phyloP scores from a whole-genome alignment of 2,329 filamentous ascomycete genomes.

The Apiospora arundinis region DNA sequence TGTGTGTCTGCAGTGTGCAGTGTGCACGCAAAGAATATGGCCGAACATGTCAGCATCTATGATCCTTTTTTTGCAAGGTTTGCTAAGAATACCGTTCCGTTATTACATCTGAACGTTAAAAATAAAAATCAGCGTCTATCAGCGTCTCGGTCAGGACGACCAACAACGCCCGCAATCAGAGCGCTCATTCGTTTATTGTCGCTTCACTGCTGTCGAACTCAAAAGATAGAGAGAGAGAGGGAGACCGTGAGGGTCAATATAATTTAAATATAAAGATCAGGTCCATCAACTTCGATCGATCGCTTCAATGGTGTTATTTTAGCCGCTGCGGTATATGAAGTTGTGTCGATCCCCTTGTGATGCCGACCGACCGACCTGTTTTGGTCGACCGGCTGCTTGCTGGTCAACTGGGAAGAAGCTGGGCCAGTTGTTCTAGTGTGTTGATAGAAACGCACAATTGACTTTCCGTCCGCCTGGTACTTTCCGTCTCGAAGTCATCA shows the following conservation, averaged over 20 bases:
- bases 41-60: background rate
- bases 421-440: background rate
- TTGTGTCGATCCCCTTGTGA: background rate
- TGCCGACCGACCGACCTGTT: background rate
- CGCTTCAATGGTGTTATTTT: slow-evolving; percentile 1
- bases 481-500: background rate
- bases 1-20: background rate
- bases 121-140: background rate
- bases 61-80: background rate
- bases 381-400: background rate
- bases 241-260: background rate
- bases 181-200: too few species aligned
- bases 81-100: slow-evolving; percentile 12
- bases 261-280: background rate
- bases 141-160: background rate
- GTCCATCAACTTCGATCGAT: slow-evolving; percentile 1
- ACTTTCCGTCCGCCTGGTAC: background rate
- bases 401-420: slow-evolving; percentile 14
- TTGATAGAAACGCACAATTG: background rate
- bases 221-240: background rate
- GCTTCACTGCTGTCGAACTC: background rate
- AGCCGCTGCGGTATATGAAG: background rate
- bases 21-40: background rate
- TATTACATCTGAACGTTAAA: slow-evolving; percentile 17
- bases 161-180: background rate